These are phyloP conservation scores for Monosporascus sp. DNA, from an alignment of 2,329 filamentous ascomycete genomes.

Conservation along the genomic window DNA sequence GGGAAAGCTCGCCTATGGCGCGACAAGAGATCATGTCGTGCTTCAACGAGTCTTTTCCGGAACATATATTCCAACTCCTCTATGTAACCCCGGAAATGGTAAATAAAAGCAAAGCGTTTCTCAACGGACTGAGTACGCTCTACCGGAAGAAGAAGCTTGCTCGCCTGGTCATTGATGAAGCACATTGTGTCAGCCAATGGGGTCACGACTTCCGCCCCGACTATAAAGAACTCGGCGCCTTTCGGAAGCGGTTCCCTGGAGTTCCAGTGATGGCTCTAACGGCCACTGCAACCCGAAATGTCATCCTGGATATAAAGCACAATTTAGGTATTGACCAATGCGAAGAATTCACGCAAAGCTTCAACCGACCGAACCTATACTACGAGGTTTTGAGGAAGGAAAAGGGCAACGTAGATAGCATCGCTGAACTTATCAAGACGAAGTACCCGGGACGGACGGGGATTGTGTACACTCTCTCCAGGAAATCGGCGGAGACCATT, in stretches of 20 bases:
- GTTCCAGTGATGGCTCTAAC: conserved; percentile 94
- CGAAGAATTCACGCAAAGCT: conserved; percentile 81
- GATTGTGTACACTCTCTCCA: conserved; percentile 89
- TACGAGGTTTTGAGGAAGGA: conserved; percentile 78
- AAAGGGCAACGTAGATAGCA: conserved; percentile 48
- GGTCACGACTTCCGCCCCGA: conserved; percentile 96
- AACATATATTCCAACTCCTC: conserved; percentile 76
- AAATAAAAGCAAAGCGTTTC: conserved; percentile 68
- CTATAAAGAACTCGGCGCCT: conserved; percentile 78
- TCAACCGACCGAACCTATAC: conserved; percentile 91
- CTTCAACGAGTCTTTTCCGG: conserved; percentile 59
- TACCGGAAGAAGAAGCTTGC: conserved; percentile 69
- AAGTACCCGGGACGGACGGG: conserved; percentile 71
- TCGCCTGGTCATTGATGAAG: conserved; percentile 92
- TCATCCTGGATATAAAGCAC: conserved; percentile 85
- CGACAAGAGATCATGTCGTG: conserved; percentile 61
- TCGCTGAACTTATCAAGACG: conserved; percentile 62
- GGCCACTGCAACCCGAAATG: conserved; percentile 88
- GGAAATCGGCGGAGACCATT: conserved; percentile 75
- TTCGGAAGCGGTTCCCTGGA: conserved; percentile 66
- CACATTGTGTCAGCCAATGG: conserved; percentile 99
- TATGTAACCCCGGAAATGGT: conserved; percentile 99
- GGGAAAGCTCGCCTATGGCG: conserved; percentile 61
- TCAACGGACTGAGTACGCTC: conserved; percentile 60
- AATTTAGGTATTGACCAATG: conserved; percentile 81